Conservation (phyloP, 352 stramenopile species). For the Hyaloperonospora brassicae region DNA sequence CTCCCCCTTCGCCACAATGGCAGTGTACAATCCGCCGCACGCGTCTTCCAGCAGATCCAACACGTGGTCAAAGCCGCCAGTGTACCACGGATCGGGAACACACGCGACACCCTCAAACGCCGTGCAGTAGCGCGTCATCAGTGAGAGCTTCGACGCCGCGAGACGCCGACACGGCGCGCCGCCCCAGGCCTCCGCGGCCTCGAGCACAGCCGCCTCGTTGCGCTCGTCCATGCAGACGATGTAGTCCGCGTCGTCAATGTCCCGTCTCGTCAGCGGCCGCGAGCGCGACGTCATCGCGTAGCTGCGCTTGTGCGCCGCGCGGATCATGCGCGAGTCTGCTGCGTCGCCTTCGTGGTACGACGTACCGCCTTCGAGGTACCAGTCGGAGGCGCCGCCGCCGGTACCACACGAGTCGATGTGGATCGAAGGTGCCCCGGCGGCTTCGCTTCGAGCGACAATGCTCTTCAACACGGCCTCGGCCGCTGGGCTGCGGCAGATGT, state of each 20-base stretch:
- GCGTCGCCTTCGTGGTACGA: conserved; percentile 86
- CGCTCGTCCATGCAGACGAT: conserved; percentile 88
- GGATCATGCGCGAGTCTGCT: conserved; percentile 77
- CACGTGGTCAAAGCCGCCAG: conserved; percentile 86
- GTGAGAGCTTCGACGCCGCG: conserved; percentile 58
- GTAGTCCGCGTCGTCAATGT: conserved; percentile 81
- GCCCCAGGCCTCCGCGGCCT: conserved; percentile 78
- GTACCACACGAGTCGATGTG: conserved; percentile 83
- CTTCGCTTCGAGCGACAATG: conserved; percentile 41
- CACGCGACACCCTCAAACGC: conserved; percentile 47
- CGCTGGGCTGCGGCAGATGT: conserved; percentile 82
- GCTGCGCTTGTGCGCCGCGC: conserved; percentile 76
- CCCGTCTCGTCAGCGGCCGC: conserved; percentile 53
- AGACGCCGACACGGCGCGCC: conserved; percentile 40
- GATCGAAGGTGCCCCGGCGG: conserved; percentile 27
- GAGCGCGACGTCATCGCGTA: conserved; percentile 75
- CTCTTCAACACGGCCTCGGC: conserved; percentile 80
- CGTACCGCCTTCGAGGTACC: conserved; percentile 69
- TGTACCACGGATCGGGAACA: conserved; percentile 80
- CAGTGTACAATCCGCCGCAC: conserved; percentile 67
- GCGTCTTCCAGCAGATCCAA: conserved; percentile 85
- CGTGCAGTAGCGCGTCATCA: conserved; percentile 82
- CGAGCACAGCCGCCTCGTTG: conserved; percentile 75
- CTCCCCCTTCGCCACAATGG: conserved; percentile 27
- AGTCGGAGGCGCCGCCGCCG: conserved; percentile 67